phyloP scores from a whole-genome alignment of 257 asterid genomes.

The Nicotiana sylvestris region DNA sequence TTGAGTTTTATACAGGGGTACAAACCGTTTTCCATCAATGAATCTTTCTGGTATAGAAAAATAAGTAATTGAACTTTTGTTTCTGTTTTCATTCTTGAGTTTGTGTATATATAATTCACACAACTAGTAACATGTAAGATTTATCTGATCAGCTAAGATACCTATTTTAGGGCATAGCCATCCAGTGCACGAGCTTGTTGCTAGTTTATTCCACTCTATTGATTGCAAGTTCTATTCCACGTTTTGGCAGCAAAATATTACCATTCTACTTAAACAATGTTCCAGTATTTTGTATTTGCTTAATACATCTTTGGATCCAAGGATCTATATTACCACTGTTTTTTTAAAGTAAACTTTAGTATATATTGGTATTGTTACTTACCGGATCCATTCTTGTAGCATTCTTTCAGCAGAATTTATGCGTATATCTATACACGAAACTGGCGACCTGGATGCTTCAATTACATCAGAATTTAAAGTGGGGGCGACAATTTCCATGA shows the following conservation, averaged over 20 bases:
- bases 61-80: background rate
- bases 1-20: background rate
- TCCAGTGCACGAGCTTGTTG: background rate
- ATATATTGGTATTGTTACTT: conserved; percentile 41
- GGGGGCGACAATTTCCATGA: conserved; percentile 30
- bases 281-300: background rate
- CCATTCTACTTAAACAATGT: background rate
- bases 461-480: conserved; percentile 28
- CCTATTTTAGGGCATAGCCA: conserved; percentile 3
- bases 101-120: background rate
- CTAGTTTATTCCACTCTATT: background rate
- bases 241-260: background rate
- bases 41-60: background rate
- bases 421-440: conserved; percentile 66
- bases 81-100: background rate
- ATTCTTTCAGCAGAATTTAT: conserved; percentile 99
- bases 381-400: conserved; percentile 88
- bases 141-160: background rate
- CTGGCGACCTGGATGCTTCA: conserved; percentile 51
- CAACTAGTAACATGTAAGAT: background rate
- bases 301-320: background rate
- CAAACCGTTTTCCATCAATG: background rate
- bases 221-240: background rate
- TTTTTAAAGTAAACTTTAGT: background rate
- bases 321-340: background rate